Percentiles rank a stretch among this genome's conserved stretches.
These are phyloP conservation scores for Emergomyces orientalis DNA, from an alignment of 2,329 filamentous ascomycete genomes.

Conservation along the genomic window DNA sequence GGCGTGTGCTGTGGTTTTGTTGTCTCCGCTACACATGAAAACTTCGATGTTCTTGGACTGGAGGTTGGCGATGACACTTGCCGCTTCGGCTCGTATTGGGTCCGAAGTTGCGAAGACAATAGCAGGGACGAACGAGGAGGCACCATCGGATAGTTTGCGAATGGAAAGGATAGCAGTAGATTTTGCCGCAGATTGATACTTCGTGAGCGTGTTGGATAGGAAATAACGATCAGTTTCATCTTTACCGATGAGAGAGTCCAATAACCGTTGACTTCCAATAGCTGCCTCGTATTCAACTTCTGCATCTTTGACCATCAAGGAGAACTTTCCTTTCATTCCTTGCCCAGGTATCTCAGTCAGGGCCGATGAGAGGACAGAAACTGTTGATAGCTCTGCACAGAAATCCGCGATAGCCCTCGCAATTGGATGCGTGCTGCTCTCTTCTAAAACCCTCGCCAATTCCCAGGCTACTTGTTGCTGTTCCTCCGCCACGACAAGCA, in stretches of 20 bases:
- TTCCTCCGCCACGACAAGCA: constrained; percentile 28
- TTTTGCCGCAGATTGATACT: constrained; percentile 35
- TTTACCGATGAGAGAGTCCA: constrained; percentile 23
- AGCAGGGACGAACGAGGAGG: constrained; percentile 39
- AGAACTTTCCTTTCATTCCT: constrained; percentile 47
- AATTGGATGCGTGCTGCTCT: constrained; percentile 52
- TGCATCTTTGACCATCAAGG: constrained; percentile 20
- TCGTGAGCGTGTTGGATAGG: constrained; percentile 28
- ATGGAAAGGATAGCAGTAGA: constrained; percentile 39
- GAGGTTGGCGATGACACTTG: constrained; percentile 54
- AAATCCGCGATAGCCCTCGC: constrained; percentile 47
- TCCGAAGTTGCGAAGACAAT: constrained; percentile 71
- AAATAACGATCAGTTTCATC: constrained; percentile 28
- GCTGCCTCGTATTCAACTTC: constrained; percentile 38
- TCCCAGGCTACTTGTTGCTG: constrained; percentile 36
- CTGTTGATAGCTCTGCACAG: constrained; percentile 29
- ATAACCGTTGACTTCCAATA: constrained; percentile 50
- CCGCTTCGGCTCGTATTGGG: constrained; percentile 65
- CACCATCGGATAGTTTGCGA: constrained; percentile 19
- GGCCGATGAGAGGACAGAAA: constrained; percentile 25
- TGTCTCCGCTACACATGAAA: constrained; percentile 92
- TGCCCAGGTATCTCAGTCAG: constrained; percentile 49
- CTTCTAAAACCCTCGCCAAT: constrained; percentile 45
- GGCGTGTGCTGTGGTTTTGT: constrained; percentile 69
- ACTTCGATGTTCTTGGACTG: constrained; percentile 59